Evolutionary conservation across 1,139 yeast genomes (phyloP).

Genomic region (Nakaseomyces nivariensis): DNA sequence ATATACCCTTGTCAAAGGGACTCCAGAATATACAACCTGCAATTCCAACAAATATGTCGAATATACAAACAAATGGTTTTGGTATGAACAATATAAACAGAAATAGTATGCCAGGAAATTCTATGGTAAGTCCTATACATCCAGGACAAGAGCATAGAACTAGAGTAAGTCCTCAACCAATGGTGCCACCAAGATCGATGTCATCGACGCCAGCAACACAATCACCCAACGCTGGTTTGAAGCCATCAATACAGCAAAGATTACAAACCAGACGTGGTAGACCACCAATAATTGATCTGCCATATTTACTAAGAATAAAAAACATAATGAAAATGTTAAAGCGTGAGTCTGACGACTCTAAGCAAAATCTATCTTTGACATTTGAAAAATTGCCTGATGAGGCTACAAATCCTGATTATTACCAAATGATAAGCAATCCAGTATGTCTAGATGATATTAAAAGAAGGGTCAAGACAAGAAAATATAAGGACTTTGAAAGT

Average conservation of each 20-base stretch:
- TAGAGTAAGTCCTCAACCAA: conserved; percentile 1
- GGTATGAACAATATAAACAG: neutral
- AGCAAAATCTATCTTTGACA: conserved; percentile 41
- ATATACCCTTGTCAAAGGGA: neutral
- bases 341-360: conserved; percentile 52
- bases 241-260: conserved; percentile 29
- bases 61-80: neutral
- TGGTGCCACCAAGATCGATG: neutral
- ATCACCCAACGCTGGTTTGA: neutral
- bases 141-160: neutral
- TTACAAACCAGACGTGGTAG: conserved; percentile 57
- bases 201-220: neutral
- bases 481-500: conserved; percentile 63
- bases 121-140: neutral
- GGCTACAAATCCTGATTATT: conserved; percentile 56
- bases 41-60: neutral
- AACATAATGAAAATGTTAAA: conserved; percentile 73
- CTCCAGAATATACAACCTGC: neutral
- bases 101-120: neutral
- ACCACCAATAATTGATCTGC: conserved; percentile 92
- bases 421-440: conserved; percentile 55
- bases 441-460: conserved; percentile 74
- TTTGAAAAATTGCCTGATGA: conserved; percentile 81
- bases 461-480: conserved; percentile 76
- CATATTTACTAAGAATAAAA: conserved; percentile 86